These are phyloP conservation scores for Carex parvula DNA, from an alignment of 176 grass and related monocot species.

Conservation along the genomic window DNA sequence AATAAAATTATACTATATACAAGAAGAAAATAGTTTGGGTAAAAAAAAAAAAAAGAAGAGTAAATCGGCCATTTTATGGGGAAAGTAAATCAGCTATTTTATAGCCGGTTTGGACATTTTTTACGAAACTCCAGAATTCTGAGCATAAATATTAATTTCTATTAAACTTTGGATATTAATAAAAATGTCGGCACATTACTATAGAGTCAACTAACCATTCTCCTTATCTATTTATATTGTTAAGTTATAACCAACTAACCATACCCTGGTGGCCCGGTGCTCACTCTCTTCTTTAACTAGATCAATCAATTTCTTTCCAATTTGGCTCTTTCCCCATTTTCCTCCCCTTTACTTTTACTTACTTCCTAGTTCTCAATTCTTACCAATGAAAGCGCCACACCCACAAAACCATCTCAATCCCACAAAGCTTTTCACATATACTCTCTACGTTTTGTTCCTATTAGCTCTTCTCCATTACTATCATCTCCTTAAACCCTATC, in stretches of 20 bases:
- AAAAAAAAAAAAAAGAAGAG: no score
- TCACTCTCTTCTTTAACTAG: neutral
- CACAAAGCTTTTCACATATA: slow-evolving; percentile 43
- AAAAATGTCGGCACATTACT: no score
- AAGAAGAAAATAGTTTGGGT: no score
- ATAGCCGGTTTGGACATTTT: no score
- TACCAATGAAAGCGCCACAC: neutral
- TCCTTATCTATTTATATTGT: neutral
- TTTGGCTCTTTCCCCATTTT: neutral
- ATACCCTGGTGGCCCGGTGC: neutral
- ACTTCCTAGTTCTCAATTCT: no score
- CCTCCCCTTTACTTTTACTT: neutral
- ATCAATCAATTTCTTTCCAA: neutral
- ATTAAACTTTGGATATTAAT: no score
- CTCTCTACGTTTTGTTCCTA: slow-evolving; percentile 47
- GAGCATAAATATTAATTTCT: no score
- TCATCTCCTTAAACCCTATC: slow-evolving; percentile 39
- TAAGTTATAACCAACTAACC: neutral
- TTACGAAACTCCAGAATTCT: no score
- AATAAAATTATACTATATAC: no score
- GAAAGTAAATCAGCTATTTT: no score
- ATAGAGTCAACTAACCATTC: neutral
- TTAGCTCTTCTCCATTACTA: slow-evolving; percentile 61
- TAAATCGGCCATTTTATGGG: no score
- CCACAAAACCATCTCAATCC: slow-evolving; percentile 8